A percentile compares a stretch with the other conserved stretches of the same genome.
Evolutionary conservation across 106 monocot genomes (phyloP).

Genomic region (Xerophyta viscosa): DNA sequence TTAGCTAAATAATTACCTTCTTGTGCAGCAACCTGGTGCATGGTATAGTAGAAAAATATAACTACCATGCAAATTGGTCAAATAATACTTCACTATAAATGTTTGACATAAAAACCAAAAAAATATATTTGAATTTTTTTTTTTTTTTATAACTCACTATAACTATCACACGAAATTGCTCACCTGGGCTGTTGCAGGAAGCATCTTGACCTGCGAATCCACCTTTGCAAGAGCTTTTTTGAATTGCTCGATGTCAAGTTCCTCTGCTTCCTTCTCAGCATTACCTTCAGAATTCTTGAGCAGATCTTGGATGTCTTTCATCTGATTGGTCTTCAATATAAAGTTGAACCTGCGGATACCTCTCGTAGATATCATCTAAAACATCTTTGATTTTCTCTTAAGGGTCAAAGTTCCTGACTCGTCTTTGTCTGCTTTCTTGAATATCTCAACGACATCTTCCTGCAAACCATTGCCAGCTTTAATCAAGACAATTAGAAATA

Average conservation of each 20-base stretch:
- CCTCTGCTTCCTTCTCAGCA: constrained; percentile 29
- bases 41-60: too few species aligned
- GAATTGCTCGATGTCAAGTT: constrained; percentile 63
- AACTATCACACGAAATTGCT: too few species aligned
- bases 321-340: constrained; percentile 62
- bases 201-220: constrained; percentile 77
- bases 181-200: constrained; percentile 92
- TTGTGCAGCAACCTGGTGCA: constrained; percentile 73
- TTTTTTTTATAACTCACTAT: too few species aligned
- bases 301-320: constrained; percentile 53
- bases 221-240: constrained; percentile 71
- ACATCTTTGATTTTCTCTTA: constrained; percentile 66
- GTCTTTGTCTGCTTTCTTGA: constrained; percentile 63
- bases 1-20: constrained; percentile 69
- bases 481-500: too few species aligned
- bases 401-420: constrained; percentile 64
- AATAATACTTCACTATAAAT: too few species aligned
- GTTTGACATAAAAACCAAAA: too few species aligned
- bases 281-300: constrained; percentile 38
- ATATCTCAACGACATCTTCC: constrained; percentile 67
- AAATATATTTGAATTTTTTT: too few species aligned
- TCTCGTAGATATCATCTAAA: constrained; percentile 51
- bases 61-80: too few species aligned
- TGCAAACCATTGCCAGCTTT: too few species aligned
- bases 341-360: constrained; percentile 72